These are phyloP conservation scores for Cudoniella acicularis DNA, from an alignment of 495 filamentous ascomycete species.

Conservation along the genomic window DNA sequence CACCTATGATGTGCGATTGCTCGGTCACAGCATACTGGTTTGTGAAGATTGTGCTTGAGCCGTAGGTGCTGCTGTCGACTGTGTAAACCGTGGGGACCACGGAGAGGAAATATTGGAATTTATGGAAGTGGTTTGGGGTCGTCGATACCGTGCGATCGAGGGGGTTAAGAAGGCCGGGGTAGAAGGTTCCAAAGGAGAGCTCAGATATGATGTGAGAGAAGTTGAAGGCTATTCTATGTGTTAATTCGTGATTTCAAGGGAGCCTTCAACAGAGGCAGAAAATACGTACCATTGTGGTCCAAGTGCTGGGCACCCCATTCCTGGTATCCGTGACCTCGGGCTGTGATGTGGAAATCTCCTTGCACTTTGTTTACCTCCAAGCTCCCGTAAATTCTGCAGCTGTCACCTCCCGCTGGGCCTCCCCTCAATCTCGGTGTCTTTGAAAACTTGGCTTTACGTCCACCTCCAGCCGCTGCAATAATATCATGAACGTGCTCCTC, in stretches of 20 bases:
- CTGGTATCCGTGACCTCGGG: conserved; percentile 87
- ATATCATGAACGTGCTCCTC: conserved; percentile 75
- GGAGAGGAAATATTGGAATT: conserved; percentile 98
- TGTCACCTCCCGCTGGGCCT: conserved; percentile 42
- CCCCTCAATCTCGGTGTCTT: conserved; percentile 68
- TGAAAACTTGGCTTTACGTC: conserved; percentile 54
- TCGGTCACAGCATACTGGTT: conserved; percentile 98
- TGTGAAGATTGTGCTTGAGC: conserved; percentile 64
- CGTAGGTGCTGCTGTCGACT: conserved; percentile 38
- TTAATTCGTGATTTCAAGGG: conserved; percentile 8
- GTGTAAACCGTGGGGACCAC: conserved; percentile 95
- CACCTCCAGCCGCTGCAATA: conserved; percentile 49
- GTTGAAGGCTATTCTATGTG: conserved; percentile 73
- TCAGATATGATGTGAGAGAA: conserved; percentile 97
- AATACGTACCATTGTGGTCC: conserved; percentile 67
- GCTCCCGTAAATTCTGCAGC: conserved; percentile 85
- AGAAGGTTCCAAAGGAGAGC: conserved; percentile 93
- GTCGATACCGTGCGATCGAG: conserved; percentile 85
- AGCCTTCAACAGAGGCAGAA: not conserved
- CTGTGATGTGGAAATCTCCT: conserved; percentile 98
- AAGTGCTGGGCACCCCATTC: conserved; percentile 64
- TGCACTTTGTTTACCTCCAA: conserved; percentile 94
- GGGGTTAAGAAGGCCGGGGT: conserved; percentile 88
- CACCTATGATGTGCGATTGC: conserved; percentile 63
- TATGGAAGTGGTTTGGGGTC: conserved; percentile 75